A percentile compares a stretch with the other conserved stretches of the same genome.
Evolutionary conservation across 2,329 filamentous ascomycete genomes (phyloP).

Genomic region (Talaromyces amestolkiae): DNA sequence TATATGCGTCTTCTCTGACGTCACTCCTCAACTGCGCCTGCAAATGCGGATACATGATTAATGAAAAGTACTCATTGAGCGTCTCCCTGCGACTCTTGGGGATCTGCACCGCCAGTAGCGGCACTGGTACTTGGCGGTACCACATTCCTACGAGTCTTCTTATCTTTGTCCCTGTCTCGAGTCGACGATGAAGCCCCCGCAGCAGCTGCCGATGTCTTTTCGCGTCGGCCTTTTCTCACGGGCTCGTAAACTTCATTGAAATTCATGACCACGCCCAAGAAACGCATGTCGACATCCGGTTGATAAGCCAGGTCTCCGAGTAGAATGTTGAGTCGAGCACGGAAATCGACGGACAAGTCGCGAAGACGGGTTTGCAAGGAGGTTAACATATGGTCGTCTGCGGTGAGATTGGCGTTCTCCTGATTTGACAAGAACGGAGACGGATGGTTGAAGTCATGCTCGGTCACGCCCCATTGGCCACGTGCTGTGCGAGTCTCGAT

Average conservation of each 20-base stretch:
- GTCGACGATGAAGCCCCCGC: slow-evolving; percentile 32
- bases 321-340: slow-evolving; percentile 71
- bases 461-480: slow-evolving; percentile 62
- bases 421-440: slow-evolving; percentile 25
- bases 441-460: slow-evolving; percentile 46
- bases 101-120: background rate
- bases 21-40: background rate
- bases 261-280: slow-evolving; percentile 96
- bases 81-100: slow-evolving; percentile 19
- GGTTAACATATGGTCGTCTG: slow-evolving; percentile 65
- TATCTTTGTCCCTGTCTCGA: slow-evolving; percentile 27
- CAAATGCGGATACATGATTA: background rate
- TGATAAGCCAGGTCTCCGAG: slow-evolving; percentile 90
- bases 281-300: slow-evolving; percentile 90
- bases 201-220: slow-evolving; percentile 20
- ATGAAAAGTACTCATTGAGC: background rate
- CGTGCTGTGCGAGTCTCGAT: slow-evolving; percentile 65
- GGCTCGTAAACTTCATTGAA: slow-evolving; percentile 96
- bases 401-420: slow-evolving; percentile 33
- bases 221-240: slow-evolving; percentile 56
- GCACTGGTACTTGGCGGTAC: background rate
- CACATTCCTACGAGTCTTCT: slow-evolving; percentile 16
- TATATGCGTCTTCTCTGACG: background rate
- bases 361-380: slow-evolving; percentile 71
- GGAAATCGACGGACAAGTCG: slow-evolving; percentile 72